A percentile compares a stretch with the other conserved stretches of the same genome.
phyloP scores from a whole-genome alignment of 2,329 filamentous ascomycete genomes.

The Drechslera avenae region DNA sequence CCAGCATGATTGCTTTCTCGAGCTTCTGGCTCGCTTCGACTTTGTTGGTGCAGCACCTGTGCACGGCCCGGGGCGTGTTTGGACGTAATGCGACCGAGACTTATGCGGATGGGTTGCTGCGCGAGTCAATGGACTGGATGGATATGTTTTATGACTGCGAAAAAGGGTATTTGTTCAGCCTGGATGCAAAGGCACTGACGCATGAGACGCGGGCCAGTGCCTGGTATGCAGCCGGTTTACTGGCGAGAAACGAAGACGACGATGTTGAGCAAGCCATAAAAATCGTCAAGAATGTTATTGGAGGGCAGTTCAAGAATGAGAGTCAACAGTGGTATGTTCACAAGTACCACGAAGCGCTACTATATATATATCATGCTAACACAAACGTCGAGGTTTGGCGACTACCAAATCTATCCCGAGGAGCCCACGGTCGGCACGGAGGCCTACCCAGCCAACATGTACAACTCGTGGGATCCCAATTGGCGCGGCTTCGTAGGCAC shows the following conservation, averaged over 20 bases:
- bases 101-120: slow-evolving; percentile 26
- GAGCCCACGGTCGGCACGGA: slow-evolving; percentile 62
- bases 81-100: slow-evolving; percentile 25
- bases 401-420: slow-evolving; percentile 62
- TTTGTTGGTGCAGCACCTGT: slow-evolving; percentile 9
- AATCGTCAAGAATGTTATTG: slow-evolving; percentile 61
- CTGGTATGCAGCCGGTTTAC: slow-evolving; percentile 65
- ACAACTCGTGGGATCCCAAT: slow-evolving; percentile 67
- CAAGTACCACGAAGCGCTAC: not conserved
- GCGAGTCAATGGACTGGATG: slow-evolving; percentile 61
- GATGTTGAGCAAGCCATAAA: slow-evolving; percentile 59
- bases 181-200: slow-evolving; percentile 54
- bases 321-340: slow-evolving; percentile 59
- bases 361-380: not conserved
- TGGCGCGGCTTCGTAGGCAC: slow-evolving; percentile 69
- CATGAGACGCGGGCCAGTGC: slow-evolving; percentile 63
- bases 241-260: slow-evolving; percentile 59
- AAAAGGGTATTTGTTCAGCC: slow-evolving; percentile 60
- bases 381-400: slow-evolving; percentile 48
- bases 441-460: slow-evolving; percentile 58
- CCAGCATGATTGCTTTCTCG: slow-evolving; percentile 14
- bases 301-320: slow-evolving; percentile 58
- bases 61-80: slow-evolving; percentile 10
- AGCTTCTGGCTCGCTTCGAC: slow-evolving; percentile 19
- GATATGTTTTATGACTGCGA: slow-evolving; percentile 60